A percentile compares a stretch with the other conserved stretches of the same genome.
phyloP scores from a whole-genome alignment of 352 stramenopile species.

The Pythium periplocum region DNA sequence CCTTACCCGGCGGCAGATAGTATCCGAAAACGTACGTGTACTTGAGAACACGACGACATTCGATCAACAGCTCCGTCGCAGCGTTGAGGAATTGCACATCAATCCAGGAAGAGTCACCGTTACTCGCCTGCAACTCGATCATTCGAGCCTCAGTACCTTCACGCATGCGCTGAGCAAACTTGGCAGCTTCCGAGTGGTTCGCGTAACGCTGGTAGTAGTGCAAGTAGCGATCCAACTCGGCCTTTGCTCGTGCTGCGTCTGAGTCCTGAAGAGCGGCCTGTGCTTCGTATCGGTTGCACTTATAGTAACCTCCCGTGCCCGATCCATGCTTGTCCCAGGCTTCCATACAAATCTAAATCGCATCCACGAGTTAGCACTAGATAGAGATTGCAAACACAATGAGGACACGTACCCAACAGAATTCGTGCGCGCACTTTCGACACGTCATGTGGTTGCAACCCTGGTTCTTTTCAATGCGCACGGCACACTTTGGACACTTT shows the following conservation, averaged over 20 bases:
- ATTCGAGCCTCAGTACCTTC: constrained; percentile 94
- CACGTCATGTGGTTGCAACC: constrained; percentile 99
- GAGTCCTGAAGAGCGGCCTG: constrained; percentile 46
- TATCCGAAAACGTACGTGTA: constrained; percentile 97
- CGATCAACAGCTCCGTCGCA: constrained; percentile 94
- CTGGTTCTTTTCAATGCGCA: constrained; percentile 99
- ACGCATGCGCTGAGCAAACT: constrained; percentile 96
- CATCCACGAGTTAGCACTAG: background rate
- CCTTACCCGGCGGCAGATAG: constrained; percentile 85
- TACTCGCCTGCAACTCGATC: constrained; percentile 93
- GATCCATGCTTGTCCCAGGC: constrained; percentile 95
- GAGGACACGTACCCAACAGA: constrained; percentile 90
- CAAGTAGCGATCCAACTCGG: constrained; percentile 97
- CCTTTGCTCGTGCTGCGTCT: constrained; percentile 91
- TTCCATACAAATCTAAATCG: constrained; percentile 90
- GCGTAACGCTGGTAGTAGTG: constrained; percentile 99
- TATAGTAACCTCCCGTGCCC: constrained; percentile 98
- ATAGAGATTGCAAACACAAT: background rate
- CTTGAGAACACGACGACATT: constrained; percentile 98
- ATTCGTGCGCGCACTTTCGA: constrained; percentile 91
- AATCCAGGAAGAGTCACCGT: constrained; percentile 91
- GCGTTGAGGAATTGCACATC: constrained; percentile 98
- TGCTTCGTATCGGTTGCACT: constrained; percentile 98
- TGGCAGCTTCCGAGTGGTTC: constrained; percentile 94
- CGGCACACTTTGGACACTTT: constrained; percentile 98